Evolutionary conservation across 768 basidiomycete species (phyloP), one percentile per base, ranked within the genome.

Genomic region (Termitomyces sp.): DNA sequence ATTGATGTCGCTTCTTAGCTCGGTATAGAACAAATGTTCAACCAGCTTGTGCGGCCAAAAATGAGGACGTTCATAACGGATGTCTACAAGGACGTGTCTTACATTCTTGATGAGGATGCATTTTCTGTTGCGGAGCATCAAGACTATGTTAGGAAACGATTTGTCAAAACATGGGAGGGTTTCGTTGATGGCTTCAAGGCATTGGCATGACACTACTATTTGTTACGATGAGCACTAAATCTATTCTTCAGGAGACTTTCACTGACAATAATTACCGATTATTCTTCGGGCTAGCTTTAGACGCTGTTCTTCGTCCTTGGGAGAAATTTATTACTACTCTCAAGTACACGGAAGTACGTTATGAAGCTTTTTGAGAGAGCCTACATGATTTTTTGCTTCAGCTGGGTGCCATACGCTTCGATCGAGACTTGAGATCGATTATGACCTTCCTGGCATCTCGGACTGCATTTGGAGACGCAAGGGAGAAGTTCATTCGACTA

Each of bases 371-470:
- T 24, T 41, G 46, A 32, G n/a, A 14, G 24, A 43, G 49, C 20
- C 50, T 46, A 46, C 59, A 55, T 20, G 54, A 2, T 22, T 31
- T 55, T 24, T 7, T 49, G 46, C 18, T 54, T 16, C 63, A 98
- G 95, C 82, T 98, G 58, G 97, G 97, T 26, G 96, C 94, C 4
- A 88, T 99, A 59, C 88, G 94, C 16, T 95, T 97, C 68, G 97
- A 99, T 66, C 84, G 89, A 18, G 96, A 99, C 69, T 75, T 98
- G 46, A 82, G 96, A 26, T 83, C 92, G 4, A 82, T 98, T 61
- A 86, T 84, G 24, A 78, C 87, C 2, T 94, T 89, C 71, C 80
- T 99, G 13, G 86, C 90, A 1, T 85, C 90, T 2, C 97, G 97
- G 68, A 94, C 92, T 5, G 79, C 83, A 5, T 94, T 93, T 70